Evolutionary conservation across 2,329 filamentous ascomycete genomes (phyloP).

Genomic region (Aspergillus quadrilineatus): DNA sequence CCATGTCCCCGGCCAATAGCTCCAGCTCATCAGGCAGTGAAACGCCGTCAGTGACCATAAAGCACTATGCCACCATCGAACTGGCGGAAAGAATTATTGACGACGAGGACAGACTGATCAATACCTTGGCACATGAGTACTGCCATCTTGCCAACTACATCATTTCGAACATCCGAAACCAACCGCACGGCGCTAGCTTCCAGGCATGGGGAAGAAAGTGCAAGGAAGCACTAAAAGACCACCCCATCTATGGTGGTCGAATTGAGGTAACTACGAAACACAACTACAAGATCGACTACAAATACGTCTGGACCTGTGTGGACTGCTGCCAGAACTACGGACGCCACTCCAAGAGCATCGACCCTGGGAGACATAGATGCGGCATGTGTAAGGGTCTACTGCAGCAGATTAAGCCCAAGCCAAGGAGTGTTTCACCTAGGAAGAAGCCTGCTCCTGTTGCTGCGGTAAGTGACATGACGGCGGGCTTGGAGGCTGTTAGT

Average conservation of each 20-base stretch:
- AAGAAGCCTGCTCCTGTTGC: conserved; percentile 21
- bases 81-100: conserved; percentile 86
- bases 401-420: conserved; percentile 75
- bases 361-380: conserved; percentile 69
- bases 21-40: conserved; percentile 19
- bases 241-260: conserved; percentile 58
- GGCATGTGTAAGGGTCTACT: conserved; percentile 71
- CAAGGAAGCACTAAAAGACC: conserved; percentile 33
- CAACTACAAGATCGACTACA: conserved; percentile 84
- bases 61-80: conserved; percentile 74
- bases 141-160: conserved; percentile 94
- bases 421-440: conserved; percentile 49
- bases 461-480: neutral
- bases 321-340: conserved; percentile 71
- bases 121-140: conserved; percentile 94
- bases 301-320: conserved; percentile 81
- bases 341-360: conserved; percentile 81
- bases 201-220: conserved; percentile 62
- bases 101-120: conserved; percentile 72
- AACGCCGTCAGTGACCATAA: conserved; percentile 27
- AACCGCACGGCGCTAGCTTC: conserved; percentile 82
- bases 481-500: conserved; percentile 3
- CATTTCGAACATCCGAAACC: conserved; percentile 69
- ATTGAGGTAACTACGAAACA: conserved; percentile 87
- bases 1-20: conserved; percentile 7